Conservation (phyloP, 306 rosid genomes). For the Trifolium pratense region DNA sequence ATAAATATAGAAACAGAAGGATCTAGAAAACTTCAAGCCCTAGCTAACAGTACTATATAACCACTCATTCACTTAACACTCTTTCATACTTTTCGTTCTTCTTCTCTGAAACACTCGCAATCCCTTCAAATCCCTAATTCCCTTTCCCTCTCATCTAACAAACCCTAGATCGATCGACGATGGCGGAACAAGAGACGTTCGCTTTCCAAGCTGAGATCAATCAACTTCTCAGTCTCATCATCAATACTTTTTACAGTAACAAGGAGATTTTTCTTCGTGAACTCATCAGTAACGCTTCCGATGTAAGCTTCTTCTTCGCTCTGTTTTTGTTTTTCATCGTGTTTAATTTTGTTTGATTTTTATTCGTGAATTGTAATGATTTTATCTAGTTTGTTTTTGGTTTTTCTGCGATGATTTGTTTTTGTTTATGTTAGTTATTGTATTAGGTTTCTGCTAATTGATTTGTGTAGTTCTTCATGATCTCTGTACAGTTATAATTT, state of each 20-base stretch:
- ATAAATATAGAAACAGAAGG: slow-evolving; percentile 29
- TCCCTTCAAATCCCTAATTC: slow-evolving; percentile 1
- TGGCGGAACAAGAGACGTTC: slow-evolving; percentile 72
- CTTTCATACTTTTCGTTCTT: background rate
- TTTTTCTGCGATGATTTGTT: background rate
- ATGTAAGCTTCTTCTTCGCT: slow-evolving; percentile 44
- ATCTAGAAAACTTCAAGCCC: slow-evolving; percentile 43
- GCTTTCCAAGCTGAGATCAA: slow-evolving; percentile 97
- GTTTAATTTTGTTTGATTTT: background rate
- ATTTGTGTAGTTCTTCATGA: background rate
- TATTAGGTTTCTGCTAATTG: background rate
- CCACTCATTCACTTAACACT: background rate
- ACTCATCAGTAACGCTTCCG: slow-evolving; percentile 81
- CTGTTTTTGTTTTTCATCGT: background rate
- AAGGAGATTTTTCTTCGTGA: slow-evolving; percentile 95
- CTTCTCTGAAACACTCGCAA: background rate
- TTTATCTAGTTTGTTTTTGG: background rate
- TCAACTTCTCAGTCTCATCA: slow-evolving; percentile 86
- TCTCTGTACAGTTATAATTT: background rate
- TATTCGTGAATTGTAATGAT: too few species aligned
- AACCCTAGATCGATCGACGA: slow-evolving; percentile 14
- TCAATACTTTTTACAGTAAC: slow-evolving; percentile 93
- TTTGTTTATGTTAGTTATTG: background rate
- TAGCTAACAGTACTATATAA: slow-evolving; percentile 28
- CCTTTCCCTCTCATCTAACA: background rate